Percentiles rank a stretch among this genome's conserved stretches.
Conservation (phyloP, 305 asterid genomes). For the Fraxinus velutina region DNA sequence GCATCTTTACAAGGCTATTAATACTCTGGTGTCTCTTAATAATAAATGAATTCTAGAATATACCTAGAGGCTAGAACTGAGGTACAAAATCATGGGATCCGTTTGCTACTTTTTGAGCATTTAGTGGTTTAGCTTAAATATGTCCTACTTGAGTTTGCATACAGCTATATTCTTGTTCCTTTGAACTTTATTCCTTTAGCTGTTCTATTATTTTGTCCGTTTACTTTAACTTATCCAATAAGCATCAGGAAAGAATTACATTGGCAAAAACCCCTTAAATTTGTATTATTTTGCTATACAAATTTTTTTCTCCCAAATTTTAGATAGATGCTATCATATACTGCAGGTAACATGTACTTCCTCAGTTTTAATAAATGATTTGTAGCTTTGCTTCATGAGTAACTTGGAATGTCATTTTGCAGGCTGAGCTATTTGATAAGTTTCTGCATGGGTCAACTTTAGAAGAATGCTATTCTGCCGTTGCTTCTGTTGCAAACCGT, state of each 20-base stretch:
- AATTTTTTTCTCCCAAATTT: background rate
- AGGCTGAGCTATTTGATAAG: conserved; percentile 97
- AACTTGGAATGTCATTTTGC: conserved; percentile 32
- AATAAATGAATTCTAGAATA: background rate
- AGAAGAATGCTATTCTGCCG: conserved; percentile 89
- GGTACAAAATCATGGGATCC: background rate
- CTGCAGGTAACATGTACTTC: background rate
- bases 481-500: conserved; percentile 93
- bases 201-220: background rate
- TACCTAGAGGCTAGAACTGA: background rate
- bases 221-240: background rate
- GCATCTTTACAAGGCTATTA: background rate
- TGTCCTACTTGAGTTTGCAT: background rate
- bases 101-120: background rate
- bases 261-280: background rate
- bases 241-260: background rate
- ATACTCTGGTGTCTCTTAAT: background rate
- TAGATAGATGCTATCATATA: background rate
- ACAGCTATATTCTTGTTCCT: background rate
- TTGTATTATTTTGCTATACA: background rate
- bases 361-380: background rate
- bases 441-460: conserved; percentile 89
- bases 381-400: conserved; percentile 16
- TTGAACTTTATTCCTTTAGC: background rate
- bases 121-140: background rate